Conservation (phyloP, 2,329 filamentous ascomycete genomes). For the Endocalyx cinctus region DNA sequence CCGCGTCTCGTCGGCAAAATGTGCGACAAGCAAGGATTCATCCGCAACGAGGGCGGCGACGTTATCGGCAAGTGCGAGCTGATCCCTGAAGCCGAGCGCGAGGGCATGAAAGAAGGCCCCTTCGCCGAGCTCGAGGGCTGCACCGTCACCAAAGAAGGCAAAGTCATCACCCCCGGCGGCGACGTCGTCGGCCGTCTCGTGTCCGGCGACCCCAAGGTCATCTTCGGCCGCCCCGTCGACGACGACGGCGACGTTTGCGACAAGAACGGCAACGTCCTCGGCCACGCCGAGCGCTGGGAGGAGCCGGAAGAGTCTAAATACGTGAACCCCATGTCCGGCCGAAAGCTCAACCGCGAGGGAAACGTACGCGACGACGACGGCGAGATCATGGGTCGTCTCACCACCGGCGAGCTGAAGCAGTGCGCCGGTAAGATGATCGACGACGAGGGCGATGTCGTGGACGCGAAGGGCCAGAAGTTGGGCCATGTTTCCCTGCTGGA, state of each 20-base stretch:
- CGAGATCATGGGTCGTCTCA: constrained; percentile 61
- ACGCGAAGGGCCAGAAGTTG: constrained; percentile 61
- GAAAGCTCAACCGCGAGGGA: constrained; percentile 53
- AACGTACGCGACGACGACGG: constrained; percentile 56
- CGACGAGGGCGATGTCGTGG: constrained; percentile 66
- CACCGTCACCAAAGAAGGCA: constrained; percentile 65
- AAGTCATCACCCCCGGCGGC: constrained; percentile 60
- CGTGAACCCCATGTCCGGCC: constrained; percentile 47
- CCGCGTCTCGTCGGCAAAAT: constrained; percentile 62
- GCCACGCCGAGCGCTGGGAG: constrained; percentile 57
- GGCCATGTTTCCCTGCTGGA: constrained; percentile 65
- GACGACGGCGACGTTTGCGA: constrained; percentile 80
- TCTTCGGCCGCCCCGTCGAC: constrained; percentile 71
- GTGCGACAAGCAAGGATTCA: constrained; percentile 67
- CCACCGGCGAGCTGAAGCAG: constrained; percentile 60
- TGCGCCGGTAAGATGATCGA: constrained; percentile 67
- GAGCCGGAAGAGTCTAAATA: constrained; percentile 49
- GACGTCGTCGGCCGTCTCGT: constrained; percentile 68
- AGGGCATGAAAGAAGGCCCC: constrained; percentile 59
- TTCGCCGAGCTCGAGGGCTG: constrained; percentile 64
- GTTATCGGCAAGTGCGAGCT: constrained; percentile 65
- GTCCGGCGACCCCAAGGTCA: constrained; percentile 65
- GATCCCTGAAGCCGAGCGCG: constrained; percentile 62
- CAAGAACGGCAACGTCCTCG: constrained; percentile 61
- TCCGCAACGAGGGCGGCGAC: constrained; percentile 69